A percentile compares a stretch with the other conserved stretches of the same genome.
These are phyloP conservation scores for Thraustochytrium striatum DNA, from an alignment of 352 stramenopile genomes.

Conservation along the genomic window DNA sequence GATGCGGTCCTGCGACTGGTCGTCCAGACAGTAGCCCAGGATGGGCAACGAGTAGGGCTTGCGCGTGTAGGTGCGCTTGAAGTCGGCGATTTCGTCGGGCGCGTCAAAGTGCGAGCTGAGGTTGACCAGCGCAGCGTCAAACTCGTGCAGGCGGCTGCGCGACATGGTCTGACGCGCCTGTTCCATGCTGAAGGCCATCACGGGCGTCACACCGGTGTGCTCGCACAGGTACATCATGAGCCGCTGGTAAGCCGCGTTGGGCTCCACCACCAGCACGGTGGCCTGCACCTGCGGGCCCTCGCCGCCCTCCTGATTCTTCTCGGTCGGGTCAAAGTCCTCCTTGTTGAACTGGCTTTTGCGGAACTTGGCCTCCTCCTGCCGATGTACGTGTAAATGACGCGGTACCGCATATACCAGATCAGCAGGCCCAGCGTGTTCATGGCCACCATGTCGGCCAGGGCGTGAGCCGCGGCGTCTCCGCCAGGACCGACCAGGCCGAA, in stretches of 20 bases:
- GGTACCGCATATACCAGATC: constrained; percentile 47
- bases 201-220: not conserved
- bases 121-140: constrained; percentile 18
- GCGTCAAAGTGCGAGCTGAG: constrained; percentile 20
- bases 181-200: constrained; percentile 14
- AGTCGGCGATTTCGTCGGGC: constrained; percentile 24
- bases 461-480: constrained; percentile 32
- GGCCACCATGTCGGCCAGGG: constrained; percentile 29
- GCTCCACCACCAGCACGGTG: constrained; percentile 22
- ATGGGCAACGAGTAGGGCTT: constrained; percentile 25
- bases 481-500: constrained; percentile 29
- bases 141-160: constrained; percentile 23
- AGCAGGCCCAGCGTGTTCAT: constrained; percentile 48
- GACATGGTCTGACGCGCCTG: constrained; percentile 3
- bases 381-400: constrained; percentile 32
- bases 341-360: too few relatives aligned
- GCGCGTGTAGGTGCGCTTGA: constrained; percentile 45
- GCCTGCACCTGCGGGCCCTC: not conserved
- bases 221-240: constrained; percentile 38
- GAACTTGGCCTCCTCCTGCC: constrained; percentile 1
- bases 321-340: too few relatives aligned
- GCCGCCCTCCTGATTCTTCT: too few relatives aligned
- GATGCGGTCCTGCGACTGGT: not conserved
- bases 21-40: constrained; percentile 26
- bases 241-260: constrained; percentile 9